Conservation (phyloP, 768 basidiomycete genomes). For the Tulasnella sp. region DNA sequence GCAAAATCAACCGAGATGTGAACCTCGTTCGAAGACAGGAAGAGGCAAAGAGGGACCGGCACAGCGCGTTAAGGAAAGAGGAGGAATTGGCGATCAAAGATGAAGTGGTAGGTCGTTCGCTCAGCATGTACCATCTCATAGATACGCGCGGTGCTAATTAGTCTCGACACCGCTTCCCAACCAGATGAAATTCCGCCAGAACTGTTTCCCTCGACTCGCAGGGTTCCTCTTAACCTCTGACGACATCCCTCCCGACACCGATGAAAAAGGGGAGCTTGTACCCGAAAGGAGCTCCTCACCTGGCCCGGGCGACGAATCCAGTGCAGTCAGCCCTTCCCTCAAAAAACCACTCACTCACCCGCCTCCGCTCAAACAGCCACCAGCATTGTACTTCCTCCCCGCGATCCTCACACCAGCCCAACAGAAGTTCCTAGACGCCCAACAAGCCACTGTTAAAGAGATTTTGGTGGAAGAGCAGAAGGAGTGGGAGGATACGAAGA, state of each 20-base stretch:
- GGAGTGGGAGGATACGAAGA: slow-evolving; percentile 26
- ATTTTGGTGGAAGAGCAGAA: slow-evolving; percentile 20
- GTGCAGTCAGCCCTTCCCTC: neutral
- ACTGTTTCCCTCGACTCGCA: slow-evolving; percentile 21
- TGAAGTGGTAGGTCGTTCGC: slow-evolving; percentile 20
- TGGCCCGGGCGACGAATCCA: neutral
- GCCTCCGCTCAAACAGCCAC: slow-evolving; percentile 20
- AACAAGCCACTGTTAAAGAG: neutral
- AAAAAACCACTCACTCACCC: slow-evolving; percentile 12
- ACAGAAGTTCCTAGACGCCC: slow-evolving; percentile 22
- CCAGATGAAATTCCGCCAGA: slow-evolving; percentile 24
- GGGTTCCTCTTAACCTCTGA: slow-evolving; percentile 29
- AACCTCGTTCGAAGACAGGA: slow-evolving; percentile 25
- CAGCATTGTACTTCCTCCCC: slow-evolving; percentile 28
- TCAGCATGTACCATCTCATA: neutral
- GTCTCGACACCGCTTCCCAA: neutral
- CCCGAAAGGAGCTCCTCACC: neutral
- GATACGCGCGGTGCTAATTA: neutral
- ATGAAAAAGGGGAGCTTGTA: neutral
- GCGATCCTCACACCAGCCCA: slow-evolving; percentile 27
- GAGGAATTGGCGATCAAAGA: slow-evolving; percentile 29
- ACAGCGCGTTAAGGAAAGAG: slow-evolving; percentile 25
- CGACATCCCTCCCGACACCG: slow-evolving; percentile 23
- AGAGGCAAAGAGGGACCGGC: slow-evolving; percentile 25
- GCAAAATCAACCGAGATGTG: slow-evolving; percentile 28